These are phyloP conservation scores for Schizonepeta tenuifolia DNA, from an alignment of 257 asterid species.

Conservation along the genomic window DNA sequence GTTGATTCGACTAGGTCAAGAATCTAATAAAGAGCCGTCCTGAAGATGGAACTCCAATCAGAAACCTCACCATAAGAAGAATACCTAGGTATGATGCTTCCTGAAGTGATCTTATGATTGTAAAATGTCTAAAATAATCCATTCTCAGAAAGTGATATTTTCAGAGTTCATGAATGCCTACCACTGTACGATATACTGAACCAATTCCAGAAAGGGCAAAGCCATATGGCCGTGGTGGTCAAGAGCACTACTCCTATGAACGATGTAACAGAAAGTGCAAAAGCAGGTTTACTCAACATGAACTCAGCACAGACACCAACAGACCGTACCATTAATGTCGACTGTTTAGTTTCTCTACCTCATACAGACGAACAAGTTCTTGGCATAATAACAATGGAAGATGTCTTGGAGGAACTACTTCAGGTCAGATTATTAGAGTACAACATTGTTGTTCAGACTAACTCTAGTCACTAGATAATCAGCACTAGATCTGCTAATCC, in stretches of 20 bases:
- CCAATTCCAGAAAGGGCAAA: conserved; percentile 82
- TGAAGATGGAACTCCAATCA: conserved; percentile 53
- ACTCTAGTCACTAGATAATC: not conserved
- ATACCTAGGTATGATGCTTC: conserved; percentile 59
- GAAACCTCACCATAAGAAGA: conserved; percentile 63
- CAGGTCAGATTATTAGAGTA: conserved; percentile 45
- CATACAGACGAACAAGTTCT: conserved; percentile 50
- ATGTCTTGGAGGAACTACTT: conserved; percentile 58
- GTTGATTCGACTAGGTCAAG: conserved; percentile 52
- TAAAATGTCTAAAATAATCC: not conserved
- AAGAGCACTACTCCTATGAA: conserved; percentile 41
- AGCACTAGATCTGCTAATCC: conserved; percentile 17
- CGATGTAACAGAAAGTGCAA: conserved; percentile 29
- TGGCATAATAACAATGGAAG: conserved; percentile 69
- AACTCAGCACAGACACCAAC: conserved; percentile 36
- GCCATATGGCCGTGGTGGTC: conserved; percentile 84
- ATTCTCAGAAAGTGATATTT: conserved; percentile 7
- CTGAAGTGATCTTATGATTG: not conserved
- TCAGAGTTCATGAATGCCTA: conserved; percentile 50
- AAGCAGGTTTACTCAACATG: conserved; percentile 21
- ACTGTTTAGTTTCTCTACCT: conserved; percentile 28
- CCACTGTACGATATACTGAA: conserved; percentile 68
- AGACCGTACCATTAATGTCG: conserved; percentile 22
- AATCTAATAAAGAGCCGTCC: conserved; percentile 62
- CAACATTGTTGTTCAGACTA: not conserved